These are phyloP conservation scores for Mediolabrus comicus DNA, from an alignment of 108 stramenopile species.

Conservation along the genomic window DNA sequence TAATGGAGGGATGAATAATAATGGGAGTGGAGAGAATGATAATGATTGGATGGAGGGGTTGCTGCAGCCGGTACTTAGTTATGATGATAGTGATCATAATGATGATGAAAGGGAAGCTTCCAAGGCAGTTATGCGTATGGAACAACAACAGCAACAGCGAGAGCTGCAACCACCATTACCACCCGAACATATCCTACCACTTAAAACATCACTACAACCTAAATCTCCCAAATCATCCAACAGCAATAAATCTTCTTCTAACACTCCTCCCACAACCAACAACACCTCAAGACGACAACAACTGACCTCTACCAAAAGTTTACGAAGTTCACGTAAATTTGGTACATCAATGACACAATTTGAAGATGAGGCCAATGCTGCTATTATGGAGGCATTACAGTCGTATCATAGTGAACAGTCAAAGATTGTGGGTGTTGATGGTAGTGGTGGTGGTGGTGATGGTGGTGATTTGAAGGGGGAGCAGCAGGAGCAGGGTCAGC, in stretches of 20 bases:
- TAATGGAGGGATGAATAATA: neutral
- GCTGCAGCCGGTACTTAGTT: slow-evolving; percentile 17
- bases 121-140: neutral
- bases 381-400: slow-evolving; percentile 23
- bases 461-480: neutral
- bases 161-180: neutral
- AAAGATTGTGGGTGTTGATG: neutral
- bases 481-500: neutral
- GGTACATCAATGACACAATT: slow-evolving; percentile 20
- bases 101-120: neutral
- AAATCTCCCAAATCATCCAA: neutral
- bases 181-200: neutral
- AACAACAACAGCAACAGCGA: neutral
- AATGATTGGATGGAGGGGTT: neutral
- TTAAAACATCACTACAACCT: neutral
- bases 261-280: too few relatives aligned
- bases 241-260: too few relatives aligned
- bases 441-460: too few relatives aligned
- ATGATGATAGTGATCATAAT: neutral
- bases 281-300: too few relatives aligned
- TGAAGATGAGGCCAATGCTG: slow-evolving; percentile 34
- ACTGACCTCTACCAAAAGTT: neutral
- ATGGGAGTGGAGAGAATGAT: neutral
- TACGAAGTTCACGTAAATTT: neutral
- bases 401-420: neutral